Evolutionary conservation across 495 filamentous ascomycete species (phyloP).

Genomic region (Trichoderma gamsii): DNA sequence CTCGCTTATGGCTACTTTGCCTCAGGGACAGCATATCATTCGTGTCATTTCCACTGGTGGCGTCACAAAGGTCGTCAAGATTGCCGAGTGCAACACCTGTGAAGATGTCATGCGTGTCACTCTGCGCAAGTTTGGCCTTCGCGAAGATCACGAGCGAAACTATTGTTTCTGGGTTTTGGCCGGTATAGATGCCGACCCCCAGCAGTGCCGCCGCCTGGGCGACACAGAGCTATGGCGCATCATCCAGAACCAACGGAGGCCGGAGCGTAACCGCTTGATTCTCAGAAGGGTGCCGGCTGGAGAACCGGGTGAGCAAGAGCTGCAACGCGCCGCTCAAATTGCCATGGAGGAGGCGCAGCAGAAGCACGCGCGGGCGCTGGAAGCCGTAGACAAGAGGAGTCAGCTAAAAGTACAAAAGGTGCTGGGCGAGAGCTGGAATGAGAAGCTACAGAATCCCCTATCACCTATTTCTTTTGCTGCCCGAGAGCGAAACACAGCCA

Average conservation of each 20-base stretch:
- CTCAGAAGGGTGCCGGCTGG: slow-evolving; percentile 81
- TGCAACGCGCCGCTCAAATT: slow-evolving; percentile 75
- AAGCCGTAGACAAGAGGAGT: slow-evolving; percentile 56
- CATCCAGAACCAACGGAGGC: slow-evolving; percentile 62
- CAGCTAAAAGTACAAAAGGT: slow-evolving; percentile 75
- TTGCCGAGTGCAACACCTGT: slow-evolving; percentile 79
- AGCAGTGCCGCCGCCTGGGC: slow-evolving; percentile 66
- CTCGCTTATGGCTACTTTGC: slow-evolving; percentile 72
- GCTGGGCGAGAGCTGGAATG: slow-evolving; percentile 76
- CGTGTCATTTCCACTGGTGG: slow-evolving; percentile 86
- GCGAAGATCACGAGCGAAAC: slow-evolving; percentile 69
- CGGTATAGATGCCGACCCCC: slow-evolving; percentile 73
- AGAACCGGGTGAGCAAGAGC: slow-evolving; percentile 73
- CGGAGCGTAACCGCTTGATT: slow-evolving; percentile 85
- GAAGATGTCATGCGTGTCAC: slow-evolving; percentile 87
- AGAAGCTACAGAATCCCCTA: slow-evolving; percentile 68
- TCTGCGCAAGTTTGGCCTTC: slow-evolving; percentile 69
- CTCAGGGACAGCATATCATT: slow-evolving; percentile 73
- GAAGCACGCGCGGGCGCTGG: slow-evolving; percentile 59
- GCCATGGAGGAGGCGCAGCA: slow-evolving; percentile 74
- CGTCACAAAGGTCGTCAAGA: slow-evolving; percentile 84
- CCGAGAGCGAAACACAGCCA: slow-evolving; percentile 58
- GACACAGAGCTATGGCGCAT: slow-evolving; percentile 85
- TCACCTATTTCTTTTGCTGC: slow-evolving; percentile 67
- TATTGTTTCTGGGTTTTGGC: slow-evolving; percentile 80